phyloP scores from a whole-genome alignment of 73 alveolate species.

The Stentor roeselii region DNA sequence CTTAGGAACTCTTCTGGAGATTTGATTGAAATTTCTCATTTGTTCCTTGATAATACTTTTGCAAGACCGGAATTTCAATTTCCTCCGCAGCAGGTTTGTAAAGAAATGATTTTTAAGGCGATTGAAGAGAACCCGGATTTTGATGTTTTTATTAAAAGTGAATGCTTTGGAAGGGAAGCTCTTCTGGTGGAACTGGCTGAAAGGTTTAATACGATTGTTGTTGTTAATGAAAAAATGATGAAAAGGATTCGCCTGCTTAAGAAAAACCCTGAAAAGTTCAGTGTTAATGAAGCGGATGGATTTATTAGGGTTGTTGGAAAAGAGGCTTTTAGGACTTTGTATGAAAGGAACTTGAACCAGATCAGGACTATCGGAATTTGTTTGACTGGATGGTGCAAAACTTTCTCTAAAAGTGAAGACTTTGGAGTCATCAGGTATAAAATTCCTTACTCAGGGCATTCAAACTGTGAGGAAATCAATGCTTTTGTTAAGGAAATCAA shows the following conservation, averaged over 20 bases:
- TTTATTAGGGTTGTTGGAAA: neutral
- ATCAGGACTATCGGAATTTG: neutral
- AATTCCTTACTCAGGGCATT: conserved; percentile 21
- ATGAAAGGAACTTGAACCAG: neutral
- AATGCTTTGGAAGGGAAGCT: conserved; percentile 60
- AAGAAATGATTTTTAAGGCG: conserved; percentile 28
- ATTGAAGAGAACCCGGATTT: conserved; percentile 38
- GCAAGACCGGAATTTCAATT: conserved; percentile 57
- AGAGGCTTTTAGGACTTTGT: neutral
- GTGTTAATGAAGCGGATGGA: conserved; percentile 47
- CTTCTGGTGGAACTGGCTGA: conserved; percentile 45
- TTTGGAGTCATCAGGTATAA: neutral
- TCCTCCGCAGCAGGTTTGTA: conserved; percentile 57
- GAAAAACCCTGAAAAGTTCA: conserved; percentile 45
- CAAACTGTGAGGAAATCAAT: neutral
- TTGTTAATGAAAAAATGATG: conserved; percentile 50
- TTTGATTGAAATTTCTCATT: conserved; percentile 42
- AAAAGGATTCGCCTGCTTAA: conserved; percentile 49
- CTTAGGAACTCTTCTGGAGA: conserved; percentile 35
- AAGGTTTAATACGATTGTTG: conserved; percentile 55
- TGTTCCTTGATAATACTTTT: conserved; percentile 65
- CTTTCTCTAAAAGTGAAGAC: neutral
- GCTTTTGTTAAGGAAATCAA: neutral
- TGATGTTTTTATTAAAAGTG: conserved; percentile 45
- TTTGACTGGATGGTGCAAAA: conserved; percentile 2